Percentiles rank a stretch among this genome's conserved stretches.
phyloP scores from a whole-genome alignment of 2,329 filamentous ascomycete genomes.

The Chaetomiaceae sp. region DNA sequence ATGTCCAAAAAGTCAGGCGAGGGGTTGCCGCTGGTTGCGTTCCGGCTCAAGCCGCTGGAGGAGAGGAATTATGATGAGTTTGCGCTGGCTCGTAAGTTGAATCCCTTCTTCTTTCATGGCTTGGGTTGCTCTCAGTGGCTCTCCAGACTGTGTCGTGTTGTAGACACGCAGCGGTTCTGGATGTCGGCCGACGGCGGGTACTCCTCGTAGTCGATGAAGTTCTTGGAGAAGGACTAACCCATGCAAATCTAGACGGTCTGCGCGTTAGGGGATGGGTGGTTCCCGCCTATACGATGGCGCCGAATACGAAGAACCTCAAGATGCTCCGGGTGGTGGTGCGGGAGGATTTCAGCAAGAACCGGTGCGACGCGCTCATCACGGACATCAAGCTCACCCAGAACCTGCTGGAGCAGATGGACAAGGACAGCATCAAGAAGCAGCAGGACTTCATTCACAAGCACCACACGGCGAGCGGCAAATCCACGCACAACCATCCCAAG shows the following conservation, averaged over 20 bases:
- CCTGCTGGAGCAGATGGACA: slow-evolving; percentile 68
- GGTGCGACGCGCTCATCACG: slow-evolving; percentile 70
- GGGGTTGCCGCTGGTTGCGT: slow-evolving; percentile 85
- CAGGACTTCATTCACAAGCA: slow-evolving; percentile 58
- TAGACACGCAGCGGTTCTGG: slow-evolving; percentile 86
- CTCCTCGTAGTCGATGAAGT: slow-evolving; percentile 89
- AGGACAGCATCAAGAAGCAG: slow-evolving; percentile 62
- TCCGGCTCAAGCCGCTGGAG: slow-evolving; percentile 60
- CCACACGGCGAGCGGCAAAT: slow-evolving; percentile 45
- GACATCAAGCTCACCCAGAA: slow-evolving; percentile 75
- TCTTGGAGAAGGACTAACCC: slow-evolving; percentile 85
- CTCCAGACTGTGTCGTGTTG: too few relatives aligned
- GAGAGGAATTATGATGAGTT: slow-evolving; percentile 67
- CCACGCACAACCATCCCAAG: slow-evolving; percentile 45
- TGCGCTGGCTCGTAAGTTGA: slow-evolving; percentile 76
- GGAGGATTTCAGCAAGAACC: slow-evolving; percentile 79
- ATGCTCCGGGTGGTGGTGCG: slow-evolving; percentile 88
- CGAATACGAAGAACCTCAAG: slow-evolving; percentile 75
- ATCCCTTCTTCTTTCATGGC: too few relatives aligned
- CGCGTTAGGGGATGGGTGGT: slow-evolving; percentile 63
- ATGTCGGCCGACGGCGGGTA: slow-evolving; percentile 77
- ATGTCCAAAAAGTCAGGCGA: slow-evolving; percentile 73
- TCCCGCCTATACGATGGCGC: slow-evolving; percentile 95
- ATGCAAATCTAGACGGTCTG: slow-evolving; percentile 53
- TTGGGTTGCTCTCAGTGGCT: too few relatives aligned